Evolutionary conservation across 257 asterid species (phyloP).

Genomic region (Solanum phureja): DNA sequence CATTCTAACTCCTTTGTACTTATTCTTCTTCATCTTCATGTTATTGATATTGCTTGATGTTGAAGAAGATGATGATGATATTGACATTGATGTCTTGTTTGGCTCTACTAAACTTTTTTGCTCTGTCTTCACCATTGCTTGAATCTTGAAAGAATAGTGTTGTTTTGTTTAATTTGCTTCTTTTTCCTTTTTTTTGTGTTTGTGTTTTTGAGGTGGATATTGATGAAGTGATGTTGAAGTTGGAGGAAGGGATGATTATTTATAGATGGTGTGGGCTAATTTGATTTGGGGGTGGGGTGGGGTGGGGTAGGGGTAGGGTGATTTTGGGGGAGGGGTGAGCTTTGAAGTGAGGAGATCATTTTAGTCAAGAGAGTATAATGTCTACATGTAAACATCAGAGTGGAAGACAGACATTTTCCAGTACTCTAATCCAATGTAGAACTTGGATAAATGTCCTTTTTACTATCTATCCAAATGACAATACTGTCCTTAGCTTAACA

Average conservation of each 20-base stretch:
- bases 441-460: background rate
- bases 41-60: background rate
- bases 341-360: constrained; percentile 1
- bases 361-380: constrained; percentile 32
- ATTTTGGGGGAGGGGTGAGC: background rate
- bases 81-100: background rate
- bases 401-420: constrained; percentile 66
- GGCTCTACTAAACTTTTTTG: constrained; percentile 8
- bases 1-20: constrained; percentile 95
- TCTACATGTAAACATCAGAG: constrained; percentile 18
- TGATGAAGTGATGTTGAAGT: constrained; percentile 8
- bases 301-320: background rate
- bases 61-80: constrained; percentile 13
- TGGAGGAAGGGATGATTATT: constrained; percentile 11
- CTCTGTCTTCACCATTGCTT: constrained; percentile 53
- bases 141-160: background rate
- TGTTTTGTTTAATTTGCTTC: background rate
- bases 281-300: background rate
- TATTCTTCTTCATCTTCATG: constrained; percentile 31
- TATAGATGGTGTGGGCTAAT: constrained; percentile 12
- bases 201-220: background rate
- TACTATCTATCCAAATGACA: constrained; percentile 19
- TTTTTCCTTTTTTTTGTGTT: background rate
- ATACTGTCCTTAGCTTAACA: background rate
- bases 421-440: constrained; percentile 10